Evolutionary conservation across 345 rosid species (phyloP), one percentile per base, ranked within the genome.

Genomic region (Brassica juncea): DNA sequence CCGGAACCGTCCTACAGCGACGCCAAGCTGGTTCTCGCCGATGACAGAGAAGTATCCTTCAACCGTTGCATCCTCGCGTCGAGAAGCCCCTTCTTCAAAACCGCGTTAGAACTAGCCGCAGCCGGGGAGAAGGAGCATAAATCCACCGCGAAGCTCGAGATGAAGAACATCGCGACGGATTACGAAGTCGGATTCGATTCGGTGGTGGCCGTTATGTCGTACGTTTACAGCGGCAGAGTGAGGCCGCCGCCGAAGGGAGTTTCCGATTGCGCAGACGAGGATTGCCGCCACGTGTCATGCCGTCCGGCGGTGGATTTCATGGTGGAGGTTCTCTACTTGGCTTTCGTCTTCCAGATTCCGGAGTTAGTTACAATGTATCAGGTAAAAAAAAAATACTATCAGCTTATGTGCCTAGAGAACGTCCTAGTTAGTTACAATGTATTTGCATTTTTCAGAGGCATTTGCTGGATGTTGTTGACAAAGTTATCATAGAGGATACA

Each of bases 31-130:
- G 75, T 70, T 58, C 85, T 86, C 76, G 57, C 89, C 28, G 83
- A 80, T 19, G 91, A 86, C 55, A 76, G 78, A 2, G 91, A 89
- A 70, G 80, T 94, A 7, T 57, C 87, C n/a, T 86, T 94, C 63
- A 95, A 94, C 85, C 89, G 97, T 14, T 91, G 94, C 85, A 81
- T 94, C 84, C 59, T 94, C 0, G 80, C 94, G 0, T 83, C 86
- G 19, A 86, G 98, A 80, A 89, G 89, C 68, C 80, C 86, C 6
- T 86, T 90, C 68, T 91, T 91, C 82, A 89, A 80, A 71, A 63
- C 10, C 73, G 80, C 81, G 37, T 88, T 93, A 25, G 84, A 84
- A 57, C 6, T 78, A 23, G 25, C 25, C 25, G 8, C 80, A 31
- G 80, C 83, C 55, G 57, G 6, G 14, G 77, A 84, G 68, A 85